Percentiles rank a stretch among this genome's conserved stretches.
phyloP scores from a whole-genome alignment of 352 stramenopile species.

The Aphanomyces astaci region DNA sequence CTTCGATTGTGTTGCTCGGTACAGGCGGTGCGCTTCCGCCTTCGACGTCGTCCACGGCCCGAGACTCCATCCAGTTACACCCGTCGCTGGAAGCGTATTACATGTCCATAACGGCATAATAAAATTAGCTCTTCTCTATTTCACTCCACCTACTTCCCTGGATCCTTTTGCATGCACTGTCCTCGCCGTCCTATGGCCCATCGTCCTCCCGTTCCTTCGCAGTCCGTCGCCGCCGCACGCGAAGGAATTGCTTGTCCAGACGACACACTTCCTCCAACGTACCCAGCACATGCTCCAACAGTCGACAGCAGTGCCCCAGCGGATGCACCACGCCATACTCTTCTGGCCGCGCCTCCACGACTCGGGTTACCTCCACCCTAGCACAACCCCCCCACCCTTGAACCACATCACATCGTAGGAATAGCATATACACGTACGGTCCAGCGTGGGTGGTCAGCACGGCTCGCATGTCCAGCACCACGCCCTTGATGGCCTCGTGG shows the following conservation, averaged over 20 bases:
- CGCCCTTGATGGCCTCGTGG: not conserved
- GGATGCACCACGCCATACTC: constrained; percentile 42
- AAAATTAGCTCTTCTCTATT: no score
- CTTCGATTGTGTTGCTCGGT: constrained; percentile 6
- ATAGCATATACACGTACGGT: not conserved
- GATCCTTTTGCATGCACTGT: no score
- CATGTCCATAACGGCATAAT: constrained; percentile 7
- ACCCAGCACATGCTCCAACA: constrained; percentile 41
- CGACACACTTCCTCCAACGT: constrained; percentile 53
- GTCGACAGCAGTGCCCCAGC: constrained; percentile 36
- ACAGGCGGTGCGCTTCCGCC: not conserved
- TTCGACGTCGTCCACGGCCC: not conserved
- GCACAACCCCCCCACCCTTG: no score
- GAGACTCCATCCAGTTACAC: constrained; percentile 7
- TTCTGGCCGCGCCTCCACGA: constrained; percentile 35
- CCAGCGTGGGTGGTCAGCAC: not conserved
- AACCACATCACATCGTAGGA: no score
- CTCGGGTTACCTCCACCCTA: constrained; percentile 26
- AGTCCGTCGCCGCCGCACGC: not conserved
- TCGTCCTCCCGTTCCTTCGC: constrained; percentile 7
- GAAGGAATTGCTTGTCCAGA: constrained; percentile 30
- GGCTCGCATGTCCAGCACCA: not conserved
- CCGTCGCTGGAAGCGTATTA: not conserved
- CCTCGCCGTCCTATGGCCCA: no score
- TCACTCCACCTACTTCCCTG: no score